These are phyloP conservation scores for Cucurbita pepo DNA, from an alignment of 306 rosid species.

Conservation along the genomic window DNA sequence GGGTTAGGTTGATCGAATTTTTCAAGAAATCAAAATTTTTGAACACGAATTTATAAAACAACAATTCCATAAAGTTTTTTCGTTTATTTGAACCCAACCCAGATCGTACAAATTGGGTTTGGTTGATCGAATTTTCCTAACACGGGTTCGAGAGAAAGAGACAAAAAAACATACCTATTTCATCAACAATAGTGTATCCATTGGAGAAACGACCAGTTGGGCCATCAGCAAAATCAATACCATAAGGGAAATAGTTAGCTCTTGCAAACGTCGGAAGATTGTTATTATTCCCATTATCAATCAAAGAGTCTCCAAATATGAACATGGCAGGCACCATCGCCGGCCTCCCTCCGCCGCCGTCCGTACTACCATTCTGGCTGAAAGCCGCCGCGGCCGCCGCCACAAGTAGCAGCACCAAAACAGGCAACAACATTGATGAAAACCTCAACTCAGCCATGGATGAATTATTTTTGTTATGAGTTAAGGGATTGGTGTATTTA, in stretches of 20 bases:
- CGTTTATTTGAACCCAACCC: too few relatives aligned
- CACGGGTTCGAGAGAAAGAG: not conserved
- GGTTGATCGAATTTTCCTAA: too few relatives aligned
- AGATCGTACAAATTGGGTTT: too few relatives aligned
- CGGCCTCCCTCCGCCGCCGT: not conserved
- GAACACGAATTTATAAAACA: too few relatives aligned
- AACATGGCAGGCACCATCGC: conserved; percentile 81
- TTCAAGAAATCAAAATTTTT: too few relatives aligned
- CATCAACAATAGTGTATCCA: conserved; percentile 85
- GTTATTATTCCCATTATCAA: conserved; percentile 91
- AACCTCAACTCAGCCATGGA: not conserved
- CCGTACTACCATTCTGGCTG: conserved; percentile 16
- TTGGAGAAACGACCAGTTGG: conserved; percentile 91
- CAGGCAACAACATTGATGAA: not conserved
- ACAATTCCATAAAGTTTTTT: too few relatives aligned
- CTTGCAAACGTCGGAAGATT: conserved; percentile 69
- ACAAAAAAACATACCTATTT: conserved; percentile 23
- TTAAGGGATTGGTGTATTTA: not conserved
- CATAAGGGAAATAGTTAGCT: conserved; percentile 86
- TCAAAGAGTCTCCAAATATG: conserved; percentile 82
- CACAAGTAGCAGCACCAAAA: not conserved
- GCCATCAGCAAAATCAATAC: conserved; percentile 76
- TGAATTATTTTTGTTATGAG: too few relatives aligned
- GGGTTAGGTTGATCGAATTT: too few relatives aligned
- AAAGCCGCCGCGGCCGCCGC: conserved; percentile 3